Evolutionary conservation across 176 grass and related monocot species (phyloP).

Genomic region (Alopecurus myosuroides): DNA sequence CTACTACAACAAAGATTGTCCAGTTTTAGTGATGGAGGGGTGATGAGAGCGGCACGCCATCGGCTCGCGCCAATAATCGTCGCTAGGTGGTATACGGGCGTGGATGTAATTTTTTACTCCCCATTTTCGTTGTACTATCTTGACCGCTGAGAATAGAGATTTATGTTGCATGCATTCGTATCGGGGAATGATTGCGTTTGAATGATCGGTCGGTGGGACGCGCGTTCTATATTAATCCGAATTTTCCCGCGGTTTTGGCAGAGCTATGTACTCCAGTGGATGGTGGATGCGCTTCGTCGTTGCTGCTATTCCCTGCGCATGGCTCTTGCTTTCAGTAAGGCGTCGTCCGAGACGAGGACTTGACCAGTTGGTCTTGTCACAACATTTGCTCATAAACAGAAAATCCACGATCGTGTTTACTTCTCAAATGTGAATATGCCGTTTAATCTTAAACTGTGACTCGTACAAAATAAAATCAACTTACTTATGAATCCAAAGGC

Average conservation of each 20-base stretch:
- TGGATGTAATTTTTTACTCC: no score
- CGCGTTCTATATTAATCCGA: not conserved
- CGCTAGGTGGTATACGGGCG: no score
- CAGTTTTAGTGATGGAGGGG: no score
- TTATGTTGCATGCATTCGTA: not conserved
- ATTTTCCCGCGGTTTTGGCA: conserved; percentile 9
- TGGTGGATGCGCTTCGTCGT: not conserved
- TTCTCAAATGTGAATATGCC: not conserved
- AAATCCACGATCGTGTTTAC: not conserved
- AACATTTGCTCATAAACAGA: not conserved
- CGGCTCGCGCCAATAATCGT: no score
- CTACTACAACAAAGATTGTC: no score
- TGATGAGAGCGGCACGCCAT: no score
- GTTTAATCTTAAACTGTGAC: not conserved
- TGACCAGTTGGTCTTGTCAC: not conserved
- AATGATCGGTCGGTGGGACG: not conserved
- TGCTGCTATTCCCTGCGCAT: not conserved
- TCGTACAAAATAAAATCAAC: not conserved
- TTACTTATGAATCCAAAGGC: not conserved
- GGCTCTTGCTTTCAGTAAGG: not conserved
- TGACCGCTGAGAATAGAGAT: no score
- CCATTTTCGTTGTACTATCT: no score
- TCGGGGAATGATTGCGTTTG: conserved; percentile 14
- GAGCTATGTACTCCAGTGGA: not conserved
- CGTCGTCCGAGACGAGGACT: not conserved